Evolutionary conservation across 2,329 filamentous ascomycete genomes (phyloP), one percentile per base, ranked within the genome.

Genomic region (Chaetomiaceae sp.): DNA sequence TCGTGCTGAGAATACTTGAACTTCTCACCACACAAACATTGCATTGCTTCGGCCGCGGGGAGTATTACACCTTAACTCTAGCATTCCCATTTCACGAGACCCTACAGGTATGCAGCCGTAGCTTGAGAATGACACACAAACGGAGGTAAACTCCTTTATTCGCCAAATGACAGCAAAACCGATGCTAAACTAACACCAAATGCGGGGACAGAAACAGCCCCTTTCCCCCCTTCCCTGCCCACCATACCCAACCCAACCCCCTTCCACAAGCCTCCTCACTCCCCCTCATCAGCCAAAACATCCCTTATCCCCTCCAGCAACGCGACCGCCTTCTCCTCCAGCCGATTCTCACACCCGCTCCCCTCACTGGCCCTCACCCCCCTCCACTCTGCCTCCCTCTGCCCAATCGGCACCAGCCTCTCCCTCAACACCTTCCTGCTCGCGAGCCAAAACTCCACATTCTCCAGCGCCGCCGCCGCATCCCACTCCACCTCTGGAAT

Each of bases 391-490:
- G 77, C 71, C 66, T 95, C 89, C 51, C 83, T 78, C 58, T 83
- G 76, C 22, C 79, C 86, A 17, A 86, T 73, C 0, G 89, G 81
- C 41, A 90, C 72, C 38, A 95, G 77, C 22, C 86, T 75, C 53
- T 88, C 83, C 42, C 83, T 76, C 46, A 96, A 69, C 45, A 83
- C 69, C 54, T 80, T 79, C 48, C 81, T 76, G 43, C 82, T 82
- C 22, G 79, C 75, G 29, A 96, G 68, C 75, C 88, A 88, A 54
- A 86, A 86, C 55, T 95, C 88, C 5, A 94, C 79, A 58, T 93
- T 88, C 62, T 95, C 90, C 54, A 84, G 76, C 38, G 94, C 76
- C 2, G 74, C 73, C 1, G 75, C 73, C 11, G 78, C 74, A 60
- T 96, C 88, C 83, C 88, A 95, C 42, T 6, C 30, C 6, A 96